Base-by-base conservation (phyloP, 495 filamentous ascomycete genomes). In the Aspergillus sclerotiicarbonarius region DNA sequence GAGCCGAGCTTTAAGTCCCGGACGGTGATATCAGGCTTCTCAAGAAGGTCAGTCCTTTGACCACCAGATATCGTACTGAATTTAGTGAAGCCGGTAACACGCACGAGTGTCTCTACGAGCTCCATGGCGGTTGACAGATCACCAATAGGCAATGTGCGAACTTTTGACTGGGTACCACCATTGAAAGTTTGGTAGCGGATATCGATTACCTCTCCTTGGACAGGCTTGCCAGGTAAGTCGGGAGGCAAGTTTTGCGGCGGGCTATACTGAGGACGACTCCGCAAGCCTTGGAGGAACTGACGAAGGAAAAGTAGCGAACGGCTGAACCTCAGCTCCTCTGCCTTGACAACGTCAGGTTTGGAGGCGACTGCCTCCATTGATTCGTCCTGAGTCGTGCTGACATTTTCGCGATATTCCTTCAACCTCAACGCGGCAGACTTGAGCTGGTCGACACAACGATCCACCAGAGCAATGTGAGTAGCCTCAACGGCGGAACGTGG, bases 401-500 rank as follows among this genome's bases (percentile, higher is more conserved):
- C 60, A 64, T 5, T 68, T 72, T 53, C 78, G 71, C 46, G 53
- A 66, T 49, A 76, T 5, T 67, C 53, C 57, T 82, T 88, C 60
- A 92, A 59, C 45, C 74, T 82, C 15, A 76, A 69, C 10, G 89
- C 89, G n/a, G 89, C 85, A 2, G 78, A 75, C 35, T 84, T 87
- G 8, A 96, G 78, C 65, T 94, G 89, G 15, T 80, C 71, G 10
- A 95, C 80, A 62, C 92, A 96, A 48, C 90, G 85, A 60, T 88
- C 79, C 16, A 91, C 90, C 12, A 96, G 77, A 9, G 81, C 78
- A 55, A 93, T 77, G 69, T 96, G 92, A n/a, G 92, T 88, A 16
- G 80, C 78, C 59, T 89, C 82, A 19, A 82, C 73, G 6, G 81
- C 77, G 19, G 77, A 76, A 15, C 68, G 67, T 7, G 77, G 72